phyloP scores from a whole-genome alignment of 768 basidiomycete genomes.

The Leucocoprinus leucothites region DNA sequence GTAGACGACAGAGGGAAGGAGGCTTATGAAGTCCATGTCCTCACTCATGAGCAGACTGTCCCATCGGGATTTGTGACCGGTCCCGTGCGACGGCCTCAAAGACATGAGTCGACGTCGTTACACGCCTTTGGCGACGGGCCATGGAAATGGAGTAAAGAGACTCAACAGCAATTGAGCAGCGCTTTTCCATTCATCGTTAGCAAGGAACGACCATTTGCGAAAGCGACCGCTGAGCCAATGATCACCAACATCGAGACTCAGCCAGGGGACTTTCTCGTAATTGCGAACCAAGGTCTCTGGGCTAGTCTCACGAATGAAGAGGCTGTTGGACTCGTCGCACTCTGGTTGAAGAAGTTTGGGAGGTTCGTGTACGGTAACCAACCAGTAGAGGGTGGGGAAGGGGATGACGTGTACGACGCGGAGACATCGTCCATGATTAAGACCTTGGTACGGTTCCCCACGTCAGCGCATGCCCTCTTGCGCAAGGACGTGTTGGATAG shows the following conservation, averaged over 20 bases:
- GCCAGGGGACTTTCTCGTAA: constrained; percentile 52
- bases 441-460: neutral
- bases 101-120: neutral
- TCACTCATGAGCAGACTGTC: constrained; percentile 39
- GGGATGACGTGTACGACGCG: neutral
- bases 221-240: constrained; percentile 40
- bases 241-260: constrained; percentile 39
- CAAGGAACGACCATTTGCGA: neutral
- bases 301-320: constrained; percentile 52
- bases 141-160: constrained; percentile 40
- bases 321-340: constrained; percentile 40
- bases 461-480: neutral
- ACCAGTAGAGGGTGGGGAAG: neutral
- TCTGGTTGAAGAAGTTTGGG: constrained; percentile 23
- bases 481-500: constrained; percentile 11
- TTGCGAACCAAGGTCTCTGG: constrained; percentile 56
- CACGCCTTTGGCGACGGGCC: constrained; percentile 46
- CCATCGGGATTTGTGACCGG: constrained; percentile 6
- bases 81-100: neutral
- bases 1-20: constrained; percentile 19
- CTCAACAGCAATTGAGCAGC: constrained; percentile 30
- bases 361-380: constrained; percentile 7
- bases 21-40: constrained; percentile 35
- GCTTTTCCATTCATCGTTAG: constrained; percentile 22
- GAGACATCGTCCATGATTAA: constrained; percentile 1